These are phyloP conservation scores for Austroboletus novae-zelandiae DNA, from an alignment of 1,284 basidiomycete species.

Conservation along the genomic window DNA sequence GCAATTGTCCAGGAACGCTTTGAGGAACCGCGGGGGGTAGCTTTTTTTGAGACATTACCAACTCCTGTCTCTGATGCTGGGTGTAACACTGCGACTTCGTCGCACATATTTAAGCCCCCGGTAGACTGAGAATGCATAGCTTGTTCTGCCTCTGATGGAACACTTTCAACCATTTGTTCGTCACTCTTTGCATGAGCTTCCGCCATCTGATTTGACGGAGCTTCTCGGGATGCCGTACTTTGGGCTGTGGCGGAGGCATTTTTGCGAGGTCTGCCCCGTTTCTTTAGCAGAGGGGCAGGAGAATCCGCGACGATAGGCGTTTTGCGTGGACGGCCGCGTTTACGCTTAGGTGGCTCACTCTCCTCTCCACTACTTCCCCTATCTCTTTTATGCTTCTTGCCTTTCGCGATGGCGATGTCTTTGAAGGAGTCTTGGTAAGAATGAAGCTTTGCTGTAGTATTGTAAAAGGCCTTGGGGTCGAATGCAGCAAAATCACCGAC, in stretches of 20 bases:
- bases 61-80: neutral
- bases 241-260: slow-evolving; percentile 7
- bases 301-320: slow-evolving; percentile 8
- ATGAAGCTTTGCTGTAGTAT: slow-evolving; percentile 39
- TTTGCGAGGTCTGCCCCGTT: slow-evolving; percentile 38
- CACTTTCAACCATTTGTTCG: neutral
- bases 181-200: neutral
- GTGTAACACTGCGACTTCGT: neutral
- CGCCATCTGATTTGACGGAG: neutral
- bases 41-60: neutral
- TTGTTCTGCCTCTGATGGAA: neutral
- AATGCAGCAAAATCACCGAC: slow-evolving; percentile 54
- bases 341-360: slow-evolving; percentile 35
- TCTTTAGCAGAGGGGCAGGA: slow-evolving; percentile 15
- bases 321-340: slow-evolving; percentile 39
- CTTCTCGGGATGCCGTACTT: neutral
- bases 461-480: slow-evolving; percentile 51
- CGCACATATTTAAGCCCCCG: neutral
- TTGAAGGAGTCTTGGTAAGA: slow-evolving; percentile 51
- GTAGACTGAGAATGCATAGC: neutral
- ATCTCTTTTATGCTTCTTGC: slow-evolving; percentile 31
- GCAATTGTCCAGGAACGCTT: slow-evolving; percentile 3
- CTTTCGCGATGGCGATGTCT: slow-evolving; percentile 19
- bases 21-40: neutral
- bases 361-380: slow-evolving; percentile 19